Evolutionary conservation across 78 protist species (phyloP).

Genomic region (Dictyostelium capitatum): DNA sequence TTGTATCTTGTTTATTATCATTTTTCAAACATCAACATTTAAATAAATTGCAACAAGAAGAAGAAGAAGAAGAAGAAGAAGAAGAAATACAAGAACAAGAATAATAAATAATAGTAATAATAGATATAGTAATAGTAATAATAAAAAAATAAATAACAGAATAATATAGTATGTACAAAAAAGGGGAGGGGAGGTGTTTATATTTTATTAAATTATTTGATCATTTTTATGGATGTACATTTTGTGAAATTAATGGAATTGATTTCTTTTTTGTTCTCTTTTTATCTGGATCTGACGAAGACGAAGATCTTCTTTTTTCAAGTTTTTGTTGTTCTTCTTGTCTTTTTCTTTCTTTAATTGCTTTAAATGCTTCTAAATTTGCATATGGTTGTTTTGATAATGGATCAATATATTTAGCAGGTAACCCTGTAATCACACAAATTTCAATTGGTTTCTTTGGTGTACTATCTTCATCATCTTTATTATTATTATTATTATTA

Average conservation of each 20-base stretch:
- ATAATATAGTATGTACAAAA: too few relatives aligned
- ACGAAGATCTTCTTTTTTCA: neutral
- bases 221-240: neutral
- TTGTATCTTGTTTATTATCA: neutral
- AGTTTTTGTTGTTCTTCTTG: slow-evolving; percentile 26
- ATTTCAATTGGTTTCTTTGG: neutral
- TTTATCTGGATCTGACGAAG: neutral
- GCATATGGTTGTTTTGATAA: slow-evolving; percentile 44
- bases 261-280: slow-evolving; percentile 20
- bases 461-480: neutral
- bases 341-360: slow-evolving; percentile 11
- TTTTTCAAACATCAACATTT: slow-evolving; percentile 1
- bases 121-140: neutral
- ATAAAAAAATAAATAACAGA: neutral
- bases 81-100: neutral
- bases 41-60: neutral
- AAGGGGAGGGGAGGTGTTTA: too few relatives aligned
- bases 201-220: neutral
- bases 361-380: slow-evolving; percentile 32
- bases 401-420: slow-evolving; percentile 74
- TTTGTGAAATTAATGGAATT: neutral
- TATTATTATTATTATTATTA: neutral
- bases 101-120: neutral
- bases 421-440: slow-evolving; percentile 50
- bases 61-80: neutral